Percentiles rank a stretch among this genome's conserved stretches.
Conservation (phyloP, 768 basidiomycete species). For the Hortiboletus flavorubellus region DNA sequence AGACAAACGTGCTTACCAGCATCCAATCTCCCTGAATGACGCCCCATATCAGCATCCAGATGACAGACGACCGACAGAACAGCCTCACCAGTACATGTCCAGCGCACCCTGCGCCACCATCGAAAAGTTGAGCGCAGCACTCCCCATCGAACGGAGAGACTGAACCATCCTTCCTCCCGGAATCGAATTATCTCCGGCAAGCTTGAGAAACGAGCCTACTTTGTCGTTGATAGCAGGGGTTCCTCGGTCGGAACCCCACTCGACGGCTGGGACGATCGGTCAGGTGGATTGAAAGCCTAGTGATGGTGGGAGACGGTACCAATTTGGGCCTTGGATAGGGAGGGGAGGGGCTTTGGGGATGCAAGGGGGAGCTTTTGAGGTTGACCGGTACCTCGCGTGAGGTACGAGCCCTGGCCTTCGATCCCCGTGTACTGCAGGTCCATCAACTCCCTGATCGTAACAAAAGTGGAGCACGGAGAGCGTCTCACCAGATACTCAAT, state of each 20-base stretch:
- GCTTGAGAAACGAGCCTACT: constrained; percentile 61
- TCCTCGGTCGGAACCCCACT: constrained; percentile 85
- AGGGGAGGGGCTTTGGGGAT: constrained; percentile 58
- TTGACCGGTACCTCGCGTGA: constrained; percentile 48
- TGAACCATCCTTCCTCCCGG: constrained; percentile 81
- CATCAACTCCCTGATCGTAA: background rate
- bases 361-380: constrained; percentile 65
- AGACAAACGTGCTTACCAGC: constrained; percentile 41
- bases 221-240: constrained; percentile 53
- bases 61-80: background rate
- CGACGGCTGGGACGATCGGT: constrained; percentile 50
- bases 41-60: background rate
- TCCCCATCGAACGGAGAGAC: constrained; percentile 78
- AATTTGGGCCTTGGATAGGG: constrained; percentile 68
- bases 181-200: constrained; percentile 70
- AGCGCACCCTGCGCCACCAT: constrained; percentile 86
- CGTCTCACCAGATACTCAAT: constrained; percentile 66
- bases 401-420: constrained; percentile 75
- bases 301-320: constrained; percentile 35
- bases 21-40: constrained; percentile 72
- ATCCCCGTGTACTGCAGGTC: constrained; percentile 66
- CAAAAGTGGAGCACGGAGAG: background rate
- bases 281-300: background rate
- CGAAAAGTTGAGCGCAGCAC: constrained; percentile 78
- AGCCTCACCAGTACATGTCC: constrained; percentile 79